These are phyloP conservation scores for Sphagnum fallax DNA, from an alignment of 228 moss, liverwort and hornwort species.

Conservation along the genomic window DNA sequence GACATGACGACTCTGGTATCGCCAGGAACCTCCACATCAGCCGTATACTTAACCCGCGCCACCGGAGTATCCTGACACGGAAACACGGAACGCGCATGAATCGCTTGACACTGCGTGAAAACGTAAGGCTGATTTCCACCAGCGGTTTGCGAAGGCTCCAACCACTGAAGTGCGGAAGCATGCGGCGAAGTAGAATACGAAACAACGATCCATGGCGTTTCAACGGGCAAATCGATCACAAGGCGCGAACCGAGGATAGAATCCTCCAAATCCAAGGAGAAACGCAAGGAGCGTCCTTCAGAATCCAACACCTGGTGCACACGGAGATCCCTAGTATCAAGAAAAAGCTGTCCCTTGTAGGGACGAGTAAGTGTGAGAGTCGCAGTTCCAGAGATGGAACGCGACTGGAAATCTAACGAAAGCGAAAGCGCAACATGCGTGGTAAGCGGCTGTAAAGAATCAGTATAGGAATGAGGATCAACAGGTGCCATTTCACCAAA, in stretches of 20 bases:
- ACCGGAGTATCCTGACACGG: conserved; percentile 58
- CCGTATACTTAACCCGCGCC: conserved; percentile 33
- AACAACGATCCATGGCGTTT: conserved; percentile 14
- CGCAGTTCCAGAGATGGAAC: conserved; percentile 28
- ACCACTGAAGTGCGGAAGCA: conserved; percentile 46
- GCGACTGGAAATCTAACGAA: conserved; percentile 22
- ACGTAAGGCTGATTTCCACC: conserved; percentile 41
- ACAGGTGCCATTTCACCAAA: conserved; percentile 26
- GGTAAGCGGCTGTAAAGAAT: conserved; percentile 39
- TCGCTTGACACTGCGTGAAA: conserved; percentile 52
- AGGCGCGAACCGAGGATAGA: conserved; percentile 31
- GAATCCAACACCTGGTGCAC: conserved; percentile 18
- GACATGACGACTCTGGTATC: conserved; percentile 48
- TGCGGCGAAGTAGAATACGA: conserved; percentile 26
- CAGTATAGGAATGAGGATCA: conserved; percentile 52
- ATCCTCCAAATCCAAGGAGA: conserved; percentile 22
- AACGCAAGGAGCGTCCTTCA: conserved; percentile 9
- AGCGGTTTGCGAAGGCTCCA: conserved; percentile 43
- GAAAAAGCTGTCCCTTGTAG: conserved; percentile 32
- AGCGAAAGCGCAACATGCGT: conserved; percentile 30
- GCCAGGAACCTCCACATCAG: conserved; percentile 33
- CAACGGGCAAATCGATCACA: conserved; percentile 17
- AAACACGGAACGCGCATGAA: conserved; percentile 46
- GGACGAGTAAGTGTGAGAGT: conserved; percentile 21
- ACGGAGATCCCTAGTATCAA: conserved; percentile 38